Evolutionary conservation across 768 basidiomycete genomes (phyloP).

Genomic region (Strobilomyces dryophilus): DNA sequence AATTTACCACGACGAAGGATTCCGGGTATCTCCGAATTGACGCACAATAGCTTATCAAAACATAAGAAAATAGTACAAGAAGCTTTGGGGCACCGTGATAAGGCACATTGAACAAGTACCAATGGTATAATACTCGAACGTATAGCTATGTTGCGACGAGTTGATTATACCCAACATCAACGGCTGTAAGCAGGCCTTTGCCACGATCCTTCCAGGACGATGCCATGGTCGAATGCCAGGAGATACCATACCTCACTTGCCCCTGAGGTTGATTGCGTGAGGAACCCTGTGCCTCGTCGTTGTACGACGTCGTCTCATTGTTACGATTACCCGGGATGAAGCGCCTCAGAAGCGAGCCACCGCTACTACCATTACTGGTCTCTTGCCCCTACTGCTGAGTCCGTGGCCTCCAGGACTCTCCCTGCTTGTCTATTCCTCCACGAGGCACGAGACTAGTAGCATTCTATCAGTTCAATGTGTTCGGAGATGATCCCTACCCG

Average conservation of each 20-base stretch:
- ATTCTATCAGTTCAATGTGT: not conserved
- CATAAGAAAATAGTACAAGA: too few relatives aligned
- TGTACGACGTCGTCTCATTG: not conserved
- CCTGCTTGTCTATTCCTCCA: not conserved
- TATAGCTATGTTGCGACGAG: too few relatives aligned
- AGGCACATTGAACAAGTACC: too few relatives aligned
- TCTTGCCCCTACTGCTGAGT: not conserved
- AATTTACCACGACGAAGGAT: too few relatives aligned
- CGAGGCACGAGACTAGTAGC: not conserved
- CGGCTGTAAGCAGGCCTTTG: slow-evolving; percentile 1
- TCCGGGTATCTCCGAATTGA: too few relatives aligned
- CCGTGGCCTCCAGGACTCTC: not conserved
- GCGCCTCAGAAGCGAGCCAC: not conserved
- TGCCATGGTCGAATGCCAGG: not conserved
- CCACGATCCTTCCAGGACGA: not conserved
- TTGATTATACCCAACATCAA: not conserved
- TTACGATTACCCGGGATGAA: not conserved
- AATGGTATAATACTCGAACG: too few relatives aligned
- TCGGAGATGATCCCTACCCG: not conserved
- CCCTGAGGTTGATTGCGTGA: not conserved
- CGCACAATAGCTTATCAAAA: too few relatives aligned
- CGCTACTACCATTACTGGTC: not conserved
- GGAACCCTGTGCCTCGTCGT: not conserved
- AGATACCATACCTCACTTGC: not conserved
- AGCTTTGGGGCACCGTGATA: too few relatives aligned